phyloP scores from a whole-genome alignment of 148 eudicot species.

The Camellia sinensis region DNA sequence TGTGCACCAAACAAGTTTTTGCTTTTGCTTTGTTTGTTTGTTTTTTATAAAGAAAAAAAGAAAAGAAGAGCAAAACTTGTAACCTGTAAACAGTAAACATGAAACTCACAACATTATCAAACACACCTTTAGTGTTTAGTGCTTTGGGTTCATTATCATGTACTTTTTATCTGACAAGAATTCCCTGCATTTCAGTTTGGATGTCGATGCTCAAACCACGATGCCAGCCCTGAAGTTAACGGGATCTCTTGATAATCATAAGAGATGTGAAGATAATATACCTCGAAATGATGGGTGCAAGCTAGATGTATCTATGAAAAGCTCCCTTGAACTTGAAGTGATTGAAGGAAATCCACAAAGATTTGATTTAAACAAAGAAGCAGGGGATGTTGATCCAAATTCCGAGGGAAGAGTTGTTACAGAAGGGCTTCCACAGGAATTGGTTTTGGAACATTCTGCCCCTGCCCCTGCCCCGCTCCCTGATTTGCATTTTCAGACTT shows the following conservation, averaged over 20 bases:
- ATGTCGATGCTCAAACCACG: constrained; percentile 42
- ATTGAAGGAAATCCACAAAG: constrained; percentile 27
- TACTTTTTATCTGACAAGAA: constrained; percentile 20
- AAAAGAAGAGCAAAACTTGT: too few species aligned
- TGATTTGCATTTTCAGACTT: constrained; percentile 15
- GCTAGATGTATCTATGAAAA: constrained; percentile 25
- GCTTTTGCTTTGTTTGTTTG: too few species aligned
- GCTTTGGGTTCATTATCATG: neutral
- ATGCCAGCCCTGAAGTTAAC: constrained; percentile 26
- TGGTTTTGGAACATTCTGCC: constrained; percentile 15
- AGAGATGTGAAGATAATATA: constrained; percentile 23
- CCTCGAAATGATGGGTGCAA: constrained; percentile 31
- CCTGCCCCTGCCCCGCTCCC: neutral
- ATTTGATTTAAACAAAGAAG: constrained; percentile 22
- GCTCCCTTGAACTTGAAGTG: constrained; percentile 27
- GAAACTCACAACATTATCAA: neutral
- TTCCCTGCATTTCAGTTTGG: constrained; percentile 60
- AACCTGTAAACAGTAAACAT: too few species aligned
- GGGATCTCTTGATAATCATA: constrained; percentile 23
- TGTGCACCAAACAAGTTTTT: too few species aligned
- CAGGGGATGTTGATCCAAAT: constrained; percentile 17
- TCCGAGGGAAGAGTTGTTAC: constrained; percentile 18
- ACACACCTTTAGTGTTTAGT: neutral
- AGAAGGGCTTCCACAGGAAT: constrained; percentile 20
- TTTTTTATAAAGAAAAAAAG: too few species aligned